Conservation (phyloP, 345 rosid genomes). For the Pistacia atlantica region DNA sequence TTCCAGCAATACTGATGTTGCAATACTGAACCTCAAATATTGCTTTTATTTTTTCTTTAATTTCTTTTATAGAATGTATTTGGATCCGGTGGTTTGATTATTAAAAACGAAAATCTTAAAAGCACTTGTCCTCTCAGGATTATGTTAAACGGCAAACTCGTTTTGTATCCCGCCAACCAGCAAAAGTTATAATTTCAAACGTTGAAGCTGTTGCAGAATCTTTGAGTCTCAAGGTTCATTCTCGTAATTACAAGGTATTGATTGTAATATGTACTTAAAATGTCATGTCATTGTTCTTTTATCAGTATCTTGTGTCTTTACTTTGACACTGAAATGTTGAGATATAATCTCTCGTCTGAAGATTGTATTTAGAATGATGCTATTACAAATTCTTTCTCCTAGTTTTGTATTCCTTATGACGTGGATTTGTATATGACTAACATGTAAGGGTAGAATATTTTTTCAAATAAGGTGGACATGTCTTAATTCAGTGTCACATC, state of each 20-base stretch:
- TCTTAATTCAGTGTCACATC: neutral
- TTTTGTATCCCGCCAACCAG: conserved; percentile 73
- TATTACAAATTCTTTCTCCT: neutral
- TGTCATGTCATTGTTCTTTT: neutral
- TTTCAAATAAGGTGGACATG: neutral
- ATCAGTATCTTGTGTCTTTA: neutral
- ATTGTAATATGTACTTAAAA: conserved; percentile 7
- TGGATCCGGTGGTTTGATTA: conserved; percentile 14
- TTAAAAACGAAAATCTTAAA: conserved; percentile 6
- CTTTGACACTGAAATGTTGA: neutral
- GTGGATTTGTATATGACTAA: neutral
- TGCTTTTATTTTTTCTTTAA: neutral
- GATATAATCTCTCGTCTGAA: conserved; percentile 2
- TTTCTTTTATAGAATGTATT: neutral
- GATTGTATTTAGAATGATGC: neutral
- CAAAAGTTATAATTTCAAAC: conserved; percentile 63
- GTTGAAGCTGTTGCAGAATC: conserved; percentile 74
- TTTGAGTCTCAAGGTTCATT: conserved; percentile 64
- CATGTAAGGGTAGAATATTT: neutral
- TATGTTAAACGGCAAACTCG: conserved; percentile 81
- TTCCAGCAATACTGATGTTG: neutral
- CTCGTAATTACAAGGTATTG: conserved; percentile 74
- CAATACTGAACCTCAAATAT: neutral
- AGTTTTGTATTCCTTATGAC: neutral
- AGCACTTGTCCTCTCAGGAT: conserved; percentile 47